Base-by-base conservation (phyloP, 1,284 basidiomycete genomes). In the Clitocybe nebularis region DNA sequence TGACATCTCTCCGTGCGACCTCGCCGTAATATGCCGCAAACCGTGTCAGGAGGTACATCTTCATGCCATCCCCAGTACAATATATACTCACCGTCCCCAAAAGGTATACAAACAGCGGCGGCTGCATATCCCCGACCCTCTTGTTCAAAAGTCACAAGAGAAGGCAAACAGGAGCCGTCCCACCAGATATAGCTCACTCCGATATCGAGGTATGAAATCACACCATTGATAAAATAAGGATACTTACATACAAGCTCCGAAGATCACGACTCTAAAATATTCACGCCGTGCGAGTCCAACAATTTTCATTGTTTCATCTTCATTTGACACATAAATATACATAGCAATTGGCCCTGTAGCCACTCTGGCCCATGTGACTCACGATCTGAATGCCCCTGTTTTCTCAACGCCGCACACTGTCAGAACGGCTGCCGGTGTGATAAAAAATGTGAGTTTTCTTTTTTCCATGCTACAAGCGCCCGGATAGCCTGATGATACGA, bases 41-140 rank as follows among this genome's bases (percentile, higher is more conserved):
- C 68, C 75, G 1, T 80, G 77, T 48, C 57, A 53, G 9, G 72
- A 79, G 60, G 77, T 75, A 48, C 10, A 24, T 9, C 30, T 19
- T 7, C 20, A 21, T n/a, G 23, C 25, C 17, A 16, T 24, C n/a
- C 19, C 32, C 8, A 8, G 7, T 13, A 14, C 25, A 9, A 16
- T 14, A n/a, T 17, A 9, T 13, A 28, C 40, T 28, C 9, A 49
- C 7, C n/a, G 4, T 30, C n/a, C 3, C 0, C 7, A 9, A 8
- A 19, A 55, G 62, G 51, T 60, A 4, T 58, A 54, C 28, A 48
- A 51, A 39, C 48, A 47, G 9, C 55, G 60, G 7, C 49, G 40
- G 29, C 42, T 25, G 14, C 21, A 48, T 9, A 40, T 60, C 19
- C 41, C 50, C 11, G 52, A 57, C 14, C 23, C 42, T 8, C 19